These are phyloP conservation scores for Podaxis mareebaensis DNA, from an alignment of 768 basidiomycete genomes.

Conservation along the genomic window DNA sequence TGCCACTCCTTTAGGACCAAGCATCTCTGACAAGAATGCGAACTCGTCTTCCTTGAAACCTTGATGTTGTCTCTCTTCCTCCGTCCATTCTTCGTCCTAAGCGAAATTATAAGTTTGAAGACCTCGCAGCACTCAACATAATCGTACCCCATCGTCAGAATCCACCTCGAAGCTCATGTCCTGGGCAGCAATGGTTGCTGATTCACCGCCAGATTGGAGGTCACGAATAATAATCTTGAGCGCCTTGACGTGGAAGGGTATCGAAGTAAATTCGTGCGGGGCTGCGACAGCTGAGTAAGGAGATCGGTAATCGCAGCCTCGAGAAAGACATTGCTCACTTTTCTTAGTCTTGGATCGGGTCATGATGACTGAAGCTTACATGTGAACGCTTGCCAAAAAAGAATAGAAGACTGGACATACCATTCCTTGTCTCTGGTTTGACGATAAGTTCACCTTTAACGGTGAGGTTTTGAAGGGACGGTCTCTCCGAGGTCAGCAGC, in stretches of 20 bases:
- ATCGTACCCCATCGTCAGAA: slow-evolving; percentile 72
- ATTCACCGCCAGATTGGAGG: slow-evolving; percentile 76
- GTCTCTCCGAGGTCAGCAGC: slow-evolving; percentile 66
- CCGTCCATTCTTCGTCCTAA: slow-evolving; percentile 91
- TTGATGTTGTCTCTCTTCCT: slow-evolving; percentile 72
- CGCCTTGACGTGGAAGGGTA: slow-evolving; percentile 90
- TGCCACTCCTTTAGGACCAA: slow-evolving; percentile 70
- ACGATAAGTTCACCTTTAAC: slow-evolving; percentile 95
- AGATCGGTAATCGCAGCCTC: slow-evolving; percentile 14
- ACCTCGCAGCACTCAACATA: neutral
- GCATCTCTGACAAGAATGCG: slow-evolving; percentile 80
- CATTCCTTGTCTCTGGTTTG: slow-evolving; percentile 74
- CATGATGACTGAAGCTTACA: slow-evolving; percentile 77
- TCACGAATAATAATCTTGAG: slow-evolving; percentile 89
- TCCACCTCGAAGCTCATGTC: slow-evolving; percentile 57
- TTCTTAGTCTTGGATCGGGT: slow-evolving; percentile 88
- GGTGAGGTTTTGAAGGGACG: slow-evolving; percentile 61
- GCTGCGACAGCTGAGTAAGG: slow-evolving; percentile 41
- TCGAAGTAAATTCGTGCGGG: slow-evolving; percentile 82
- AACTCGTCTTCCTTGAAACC: slow-evolving; percentile 73
- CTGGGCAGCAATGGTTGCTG: slow-evolving; percentile 60
- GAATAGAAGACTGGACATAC: slow-evolving; percentile 49
- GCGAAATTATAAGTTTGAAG: slow-evolving; percentile 8
- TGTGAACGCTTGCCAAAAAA: slow-evolving; percentile 22
- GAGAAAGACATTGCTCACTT: slow-evolving; percentile 52